Evolutionary conservation across 169 alveolate genomes (phyloP).

Genomic region (Eimeria mitis): DNA sequence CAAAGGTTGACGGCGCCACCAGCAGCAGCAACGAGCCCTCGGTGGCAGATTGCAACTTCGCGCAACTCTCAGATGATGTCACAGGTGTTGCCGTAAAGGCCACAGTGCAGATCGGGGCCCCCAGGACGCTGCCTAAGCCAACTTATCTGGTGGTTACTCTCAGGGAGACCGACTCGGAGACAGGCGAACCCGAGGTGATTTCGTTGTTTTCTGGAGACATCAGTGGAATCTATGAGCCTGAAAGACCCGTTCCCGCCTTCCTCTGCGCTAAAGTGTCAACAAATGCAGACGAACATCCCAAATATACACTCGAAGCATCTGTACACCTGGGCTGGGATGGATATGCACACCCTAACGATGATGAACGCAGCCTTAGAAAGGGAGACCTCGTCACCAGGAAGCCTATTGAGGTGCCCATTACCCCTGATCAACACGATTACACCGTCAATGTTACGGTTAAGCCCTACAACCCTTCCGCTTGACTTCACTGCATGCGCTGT

Average conservation of each 20-base stretch:
- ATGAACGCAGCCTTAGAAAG: slow-evolving; percentile 38
- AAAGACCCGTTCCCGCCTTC: slow-evolving; percentile 65
- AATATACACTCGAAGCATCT: slow-evolving; percentile 38
- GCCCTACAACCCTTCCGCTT: slow-evolving; percentile 52
- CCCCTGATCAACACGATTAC: slow-evolving; percentile 63
- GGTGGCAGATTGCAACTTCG: slow-evolving; percentile 55
- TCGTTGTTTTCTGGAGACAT: slow-evolving; percentile 58
- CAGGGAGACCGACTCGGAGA: slow-evolving; percentile 32
- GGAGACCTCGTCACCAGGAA: slow-evolving; percentile 44
- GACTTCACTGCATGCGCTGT: background rate
- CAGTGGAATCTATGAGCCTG: slow-evolving; percentile 47
- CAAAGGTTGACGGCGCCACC: slow-evolving; percentile 48
- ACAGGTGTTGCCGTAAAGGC: slow-evolving; percentile 65
- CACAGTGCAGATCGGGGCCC: slow-evolving; percentile 8
- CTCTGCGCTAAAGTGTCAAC: slow-evolving; percentile 65
- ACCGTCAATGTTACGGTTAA: slow-evolving; percentile 13
- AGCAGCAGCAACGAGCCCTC: slow-evolving; percentile 35
- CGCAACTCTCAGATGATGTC: slow-evolving; percentile 24
- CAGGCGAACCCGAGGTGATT: slow-evolving; percentile 57
- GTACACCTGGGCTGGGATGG: slow-evolving; percentile 73
- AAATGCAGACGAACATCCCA: background rate
- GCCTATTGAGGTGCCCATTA: slow-evolving; percentile 11
- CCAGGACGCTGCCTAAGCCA: slow-evolving; percentile 44
- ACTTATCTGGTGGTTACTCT: slow-evolving; percentile 59
- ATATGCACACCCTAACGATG: slow-evolving; percentile 45